phyloP scores from a whole-genome alignment of 176 grass and related monocot species.

The Carex myosuroides region DNA sequence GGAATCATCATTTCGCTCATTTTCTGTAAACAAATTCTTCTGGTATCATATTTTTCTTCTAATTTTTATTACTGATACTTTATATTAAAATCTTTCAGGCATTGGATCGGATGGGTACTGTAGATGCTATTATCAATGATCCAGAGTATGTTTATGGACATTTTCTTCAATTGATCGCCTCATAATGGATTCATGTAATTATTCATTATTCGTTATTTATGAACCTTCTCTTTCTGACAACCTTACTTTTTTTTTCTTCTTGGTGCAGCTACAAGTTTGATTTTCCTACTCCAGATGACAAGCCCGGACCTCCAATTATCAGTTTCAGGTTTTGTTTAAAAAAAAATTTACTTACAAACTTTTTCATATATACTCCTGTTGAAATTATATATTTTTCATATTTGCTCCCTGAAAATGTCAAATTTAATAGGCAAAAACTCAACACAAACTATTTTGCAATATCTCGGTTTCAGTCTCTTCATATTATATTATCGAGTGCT shows the following conservation, averaged over 20 bases:
- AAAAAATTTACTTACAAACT: background rate
- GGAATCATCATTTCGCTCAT: background rate
- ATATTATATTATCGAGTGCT: background rate
- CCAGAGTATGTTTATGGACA: conserved; percentile 53
- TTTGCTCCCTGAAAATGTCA: background rate
- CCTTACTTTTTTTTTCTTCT: conserved; percentile 7
- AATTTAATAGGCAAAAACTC: background rate
- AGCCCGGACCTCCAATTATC: conserved; percentile 87
- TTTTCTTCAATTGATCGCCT: background rate
- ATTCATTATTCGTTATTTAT: conserved; percentile 16
- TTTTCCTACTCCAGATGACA: conserved; percentile 90
- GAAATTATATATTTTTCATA: background rate
- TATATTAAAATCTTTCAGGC: conserved; percentile 42
- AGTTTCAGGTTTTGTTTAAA: conserved; percentile 80
- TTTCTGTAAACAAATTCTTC: background rate
- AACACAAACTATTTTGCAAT: background rate
- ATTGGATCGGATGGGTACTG: conserved; percentile 84
- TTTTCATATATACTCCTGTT: background rate
- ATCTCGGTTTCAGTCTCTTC: background rate
- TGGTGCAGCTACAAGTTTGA: conserved; percentile 95
- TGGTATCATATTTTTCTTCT: background rate
- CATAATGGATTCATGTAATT: conserved; percentile 17
- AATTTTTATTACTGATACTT: conserved; percentile 15
- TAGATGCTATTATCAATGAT: conserved; percentile 89
- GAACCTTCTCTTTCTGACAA: background rate